Base-by-base conservation (phyloP, 1,284 basidiomycete genomes). In the Trichosporon faecale region DNA sequence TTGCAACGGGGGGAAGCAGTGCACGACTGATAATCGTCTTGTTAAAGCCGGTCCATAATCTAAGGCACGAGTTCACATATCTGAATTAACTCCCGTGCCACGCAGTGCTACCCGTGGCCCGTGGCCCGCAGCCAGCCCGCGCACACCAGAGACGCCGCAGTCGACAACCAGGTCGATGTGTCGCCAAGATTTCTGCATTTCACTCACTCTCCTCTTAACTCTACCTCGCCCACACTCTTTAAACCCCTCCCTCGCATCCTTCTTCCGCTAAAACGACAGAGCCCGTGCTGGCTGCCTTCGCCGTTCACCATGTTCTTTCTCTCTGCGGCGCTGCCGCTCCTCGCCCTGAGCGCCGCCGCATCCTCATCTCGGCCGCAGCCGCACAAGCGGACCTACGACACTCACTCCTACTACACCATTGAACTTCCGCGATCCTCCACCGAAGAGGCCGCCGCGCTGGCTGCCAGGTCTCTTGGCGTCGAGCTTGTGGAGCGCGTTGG, bases 401-500 rank as follows among this genome's bases (percentile, higher is more conserved):
- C 91, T 8, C 92, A 98, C 83, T 87, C 91, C 76, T 99, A 99
- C 76, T 85, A 80, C 70, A 75, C 79, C 1, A 74, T 84, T 68
- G 82, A 84, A 70, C 75, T 83, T 1, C 73, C 73, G 27, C 85
- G 85, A 44, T 85, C 86, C 72, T 87, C 91, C 69, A 84, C 91
- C 73, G 82, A 83, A 63, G 87, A 89, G 66, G 60, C 64, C 0
- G 77, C 79, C 11, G 70, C 73, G 0, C 64, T 73, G 1, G 85
- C 91, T 60, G 87, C 90, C 1, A 73, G 82, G 2, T 83, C 85
- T 1, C 87, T 98, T 8, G 90, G 90, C 25, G 90, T 93, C 11
- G 91, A 98, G 81, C 84, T 97, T 65, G 91, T 98, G 66, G 94
- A 96, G 78, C 90, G 88, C 73, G 91, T 91, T 14, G 96, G 96